phyloP scores from a whole-genome alignment of 139 green algal genomes.

The Bryopsis sp. region DNA sequence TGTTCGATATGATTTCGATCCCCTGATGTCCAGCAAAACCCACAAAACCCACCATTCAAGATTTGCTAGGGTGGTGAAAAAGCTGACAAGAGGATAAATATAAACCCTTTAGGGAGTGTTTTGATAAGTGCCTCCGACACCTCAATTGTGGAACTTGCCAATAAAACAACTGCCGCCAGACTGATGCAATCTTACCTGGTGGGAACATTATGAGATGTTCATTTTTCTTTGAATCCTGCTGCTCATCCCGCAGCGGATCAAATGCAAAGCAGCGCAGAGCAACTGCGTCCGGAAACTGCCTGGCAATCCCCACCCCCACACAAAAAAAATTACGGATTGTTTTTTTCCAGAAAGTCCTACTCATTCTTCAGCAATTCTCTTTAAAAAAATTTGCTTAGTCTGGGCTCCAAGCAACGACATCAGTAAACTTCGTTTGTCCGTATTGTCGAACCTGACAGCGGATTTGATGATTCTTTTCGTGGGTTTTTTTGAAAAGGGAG shows the following conservation, averaged over 20 bases:
- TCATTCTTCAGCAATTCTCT: background rate
- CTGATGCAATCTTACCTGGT: slow-evolving; percentile 19
- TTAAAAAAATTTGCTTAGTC: too few relatives aligned
- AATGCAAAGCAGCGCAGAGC: slow-evolving; percentile 60
- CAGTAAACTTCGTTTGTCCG: too few relatives aligned
- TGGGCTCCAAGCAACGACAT: too few relatives aligned
- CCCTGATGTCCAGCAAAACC: too few relatives aligned
- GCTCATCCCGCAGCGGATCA: slow-evolving; percentile 44
- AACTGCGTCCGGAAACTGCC: slow-evolving; percentile 45
- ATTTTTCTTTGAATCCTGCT: slow-evolving; percentile 27
- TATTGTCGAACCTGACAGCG: too few relatives aligned
- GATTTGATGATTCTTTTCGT: too few relatives aligned
- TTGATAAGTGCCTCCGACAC: background rate
- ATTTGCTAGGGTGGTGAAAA: too few relatives aligned
- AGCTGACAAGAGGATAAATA: background rate
- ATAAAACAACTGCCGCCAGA: too few relatives aligned
- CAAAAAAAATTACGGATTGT: background rate
- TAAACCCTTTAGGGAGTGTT: background rate
- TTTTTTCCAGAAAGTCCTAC: background rate
- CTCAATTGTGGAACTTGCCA: background rate
- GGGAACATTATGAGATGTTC: slow-evolving; percentile 61
- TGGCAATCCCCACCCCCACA: too few relatives aligned
- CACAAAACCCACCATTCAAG: too few relatives aligned
- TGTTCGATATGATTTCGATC: slow-evolving; percentile 37
- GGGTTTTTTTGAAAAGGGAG: too few relatives aligned